phyloP scores from a whole-genome alignment of 352 stramenopile species.

The Phytophthora palmivora region DNA sequence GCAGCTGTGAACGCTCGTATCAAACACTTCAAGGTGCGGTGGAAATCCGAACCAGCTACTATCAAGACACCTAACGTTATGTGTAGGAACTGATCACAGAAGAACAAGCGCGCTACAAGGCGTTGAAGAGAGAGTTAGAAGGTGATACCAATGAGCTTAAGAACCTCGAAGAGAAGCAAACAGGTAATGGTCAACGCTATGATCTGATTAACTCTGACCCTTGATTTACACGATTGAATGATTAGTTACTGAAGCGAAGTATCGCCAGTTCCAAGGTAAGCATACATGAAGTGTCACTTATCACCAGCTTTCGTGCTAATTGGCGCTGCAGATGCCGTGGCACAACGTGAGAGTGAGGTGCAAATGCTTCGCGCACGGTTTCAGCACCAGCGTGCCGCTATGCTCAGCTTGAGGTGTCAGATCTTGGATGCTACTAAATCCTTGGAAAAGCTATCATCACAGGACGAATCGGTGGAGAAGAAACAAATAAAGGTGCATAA shows the following conservation, averaged over 20 bases:
- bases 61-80: neutral
- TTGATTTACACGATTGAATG: neutral
- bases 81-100: conserved; percentile 48
- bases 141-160: conserved; percentile 42
- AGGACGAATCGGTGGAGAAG: conserved; percentile 18
- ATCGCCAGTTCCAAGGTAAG: conserved; percentile 48
- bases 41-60: neutral
- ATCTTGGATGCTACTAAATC: conserved; percentile 29
- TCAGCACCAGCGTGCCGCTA: conserved; percentile 35
- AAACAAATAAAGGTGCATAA: conserved; percentile 26
- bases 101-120: conserved; percentile 51
- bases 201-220: conserved; percentile 1
- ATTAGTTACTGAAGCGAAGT: conserved; percentile 53
- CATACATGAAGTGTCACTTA: neutral
- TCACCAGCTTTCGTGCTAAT: neutral
- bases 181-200: conserved; percentile 26
- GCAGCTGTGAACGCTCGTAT: conserved; percentile 49
- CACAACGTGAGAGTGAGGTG: conserved; percentile 44
- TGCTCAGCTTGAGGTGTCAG: conserved; percentile 44
- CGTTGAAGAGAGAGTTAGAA: conserved; percentile 35
- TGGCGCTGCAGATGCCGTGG: conserved; percentile 40
- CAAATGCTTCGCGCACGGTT: conserved; percentile 38
- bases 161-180: conserved; percentile 52
- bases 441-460: conserved; percentile 30
- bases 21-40: conserved; percentile 60